Evolutionary conservation across 202 grass and related monocot genomes (phyloP), one percentile per base, ranked within the genome.

Genomic region (Hordeum pubiflorum): DNA sequence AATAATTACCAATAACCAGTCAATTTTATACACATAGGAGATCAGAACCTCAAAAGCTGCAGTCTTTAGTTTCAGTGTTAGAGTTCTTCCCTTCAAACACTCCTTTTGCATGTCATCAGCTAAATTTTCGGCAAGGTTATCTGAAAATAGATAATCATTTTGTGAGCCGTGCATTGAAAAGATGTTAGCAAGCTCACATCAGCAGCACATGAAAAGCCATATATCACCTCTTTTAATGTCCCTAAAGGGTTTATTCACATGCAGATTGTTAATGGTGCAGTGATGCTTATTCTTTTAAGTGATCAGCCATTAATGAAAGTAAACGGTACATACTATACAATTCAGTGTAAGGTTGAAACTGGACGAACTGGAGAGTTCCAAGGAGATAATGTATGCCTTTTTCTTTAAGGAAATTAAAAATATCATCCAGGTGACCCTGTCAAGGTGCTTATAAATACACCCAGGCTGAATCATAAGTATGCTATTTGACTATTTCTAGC

Each of bases 31-130:
- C 4, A 12, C 80, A 52, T 52, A 83, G 21, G 67, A 73, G 65
- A 66, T 54, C 34, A 23, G 69, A 56, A 97, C 95, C 95, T 98
- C 95, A 78, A 94, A 98, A 66, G 89, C 82, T 81, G 90, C 75
- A 80, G 95, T 98, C 79, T 98, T 98, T 48, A 98, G 84, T 91
- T 94, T 98, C n/a, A 98, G 88, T 58, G 95, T 94, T 70, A 98
- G 75, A 14, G 87, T 98, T 78, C 83, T 89, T 61, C 90, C 95
- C 75, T 82, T 84, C 59, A 97, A 81, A 52, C 79, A 80, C 62
- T 94, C 88, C 86, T 93, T 97, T 84, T 89, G 90, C 88, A 98
- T 81, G 82, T 94, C 95, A 52, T 74, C 80, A 39, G 92, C 78
- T 82, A 97, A 93, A 79, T 86, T 89, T 80, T 94, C 95, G 26